Percentiles rank a stretch among this genome's conserved stretches.
Conservation (phyloP, 768 basidiomycete genomes). For the Boletus reticulatus region DNA sequence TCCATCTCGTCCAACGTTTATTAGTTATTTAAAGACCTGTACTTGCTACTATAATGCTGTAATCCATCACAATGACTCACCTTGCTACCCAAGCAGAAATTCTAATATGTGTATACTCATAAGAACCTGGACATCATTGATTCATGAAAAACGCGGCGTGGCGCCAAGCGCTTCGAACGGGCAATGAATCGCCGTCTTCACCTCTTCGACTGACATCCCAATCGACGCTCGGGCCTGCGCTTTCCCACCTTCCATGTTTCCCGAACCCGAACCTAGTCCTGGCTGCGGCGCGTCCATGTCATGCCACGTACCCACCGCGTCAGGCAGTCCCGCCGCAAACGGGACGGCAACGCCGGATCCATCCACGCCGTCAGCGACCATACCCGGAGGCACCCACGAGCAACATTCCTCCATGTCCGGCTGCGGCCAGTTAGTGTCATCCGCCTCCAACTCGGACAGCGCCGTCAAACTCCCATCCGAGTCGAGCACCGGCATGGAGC, state of each 20-base stretch:
- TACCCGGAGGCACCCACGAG: conserved; percentile 19
- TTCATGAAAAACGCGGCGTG: neutral
- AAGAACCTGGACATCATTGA: too few species aligned
- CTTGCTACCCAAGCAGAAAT: too few species aligned
- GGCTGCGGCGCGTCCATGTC: neutral
- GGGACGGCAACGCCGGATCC: neutral
- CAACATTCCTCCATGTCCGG: conserved; percentile 33
- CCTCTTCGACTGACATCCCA: conserved; percentile 18
- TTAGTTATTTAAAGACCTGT: too few species aligned
- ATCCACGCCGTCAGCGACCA: neutral
- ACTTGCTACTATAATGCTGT: too few species aligned
- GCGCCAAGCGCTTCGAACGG: conserved; percentile 19
- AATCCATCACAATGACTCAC: too few species aligned
- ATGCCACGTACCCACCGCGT: neutral
- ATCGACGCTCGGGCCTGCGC: neutral
- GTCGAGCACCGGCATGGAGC: conserved; percentile 4
- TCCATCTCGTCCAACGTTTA: too few species aligned
- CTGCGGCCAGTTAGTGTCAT: conserved; percentile 24
- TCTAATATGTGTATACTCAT: too few species aligned
- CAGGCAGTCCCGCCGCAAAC: neutral
- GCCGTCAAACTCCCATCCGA: conserved; percentile 15
- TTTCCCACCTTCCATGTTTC: neutral
- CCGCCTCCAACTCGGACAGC: conserved; percentile 8
- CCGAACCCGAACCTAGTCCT: neutral
- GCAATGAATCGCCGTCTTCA: conserved; percentile 22